Evolutionary conservation across 1,284 basidiomycete species (phyloP).

Genomic region (Trichosporon sp.): DNA sequence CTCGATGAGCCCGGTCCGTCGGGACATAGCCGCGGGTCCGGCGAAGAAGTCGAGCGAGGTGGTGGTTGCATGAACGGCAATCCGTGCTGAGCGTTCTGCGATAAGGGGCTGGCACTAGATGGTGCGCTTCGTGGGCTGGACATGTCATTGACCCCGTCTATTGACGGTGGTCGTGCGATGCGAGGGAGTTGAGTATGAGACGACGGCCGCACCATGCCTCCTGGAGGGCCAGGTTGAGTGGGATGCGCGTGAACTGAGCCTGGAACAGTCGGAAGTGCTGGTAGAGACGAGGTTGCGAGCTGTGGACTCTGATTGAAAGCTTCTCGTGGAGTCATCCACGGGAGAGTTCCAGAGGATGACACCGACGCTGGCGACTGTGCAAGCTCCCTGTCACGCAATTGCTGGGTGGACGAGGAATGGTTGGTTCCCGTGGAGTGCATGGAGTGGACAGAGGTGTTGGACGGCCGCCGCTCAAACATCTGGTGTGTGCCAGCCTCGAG

Average conservation of each 20-base stretch:
- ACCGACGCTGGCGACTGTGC: slow-evolving; percentile 37
- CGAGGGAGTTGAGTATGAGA: slow-evolving; percentile 21
- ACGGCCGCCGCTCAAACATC: slow-evolving; percentile 32
- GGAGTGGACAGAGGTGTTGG: slow-evolving; percentile 34
- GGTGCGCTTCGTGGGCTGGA: slow-evolving; percentile 42
- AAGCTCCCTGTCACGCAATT: slow-evolving; percentile 5
- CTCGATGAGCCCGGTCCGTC: slow-evolving; percentile 31
- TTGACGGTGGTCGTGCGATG: slow-evolving; percentile 17
- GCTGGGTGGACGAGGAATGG: slow-evolving; percentile 5
- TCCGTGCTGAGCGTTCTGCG: neutral
- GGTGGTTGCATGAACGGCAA: slow-evolving; percentile 33
- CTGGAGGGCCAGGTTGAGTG: neutral
- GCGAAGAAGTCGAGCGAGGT: slow-evolving; percentile 45
- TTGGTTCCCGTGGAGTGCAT: slow-evolving; percentile 10
- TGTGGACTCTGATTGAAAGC: slow-evolving; percentile 11
- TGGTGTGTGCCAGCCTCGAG: neutral
- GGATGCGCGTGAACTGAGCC: neutral
- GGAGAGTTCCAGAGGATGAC: slow-evolving; percentile 35
- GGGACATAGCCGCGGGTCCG: slow-evolving; percentile 40
- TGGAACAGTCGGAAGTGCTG: neutral
- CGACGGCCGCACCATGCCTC: neutral
- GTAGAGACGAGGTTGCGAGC: slow-evolving; percentile 3
- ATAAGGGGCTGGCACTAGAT: slow-evolving; percentile 9
- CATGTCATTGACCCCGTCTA: slow-evolving; percentile 23
- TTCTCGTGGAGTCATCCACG: slow-evolving; percentile 27